Evolutionary conservation across 1,284 basidiomycete genomes (phyloP), one percentile per base, ranked within the genome.

Genomic region (Ustilago hordei): DNA sequence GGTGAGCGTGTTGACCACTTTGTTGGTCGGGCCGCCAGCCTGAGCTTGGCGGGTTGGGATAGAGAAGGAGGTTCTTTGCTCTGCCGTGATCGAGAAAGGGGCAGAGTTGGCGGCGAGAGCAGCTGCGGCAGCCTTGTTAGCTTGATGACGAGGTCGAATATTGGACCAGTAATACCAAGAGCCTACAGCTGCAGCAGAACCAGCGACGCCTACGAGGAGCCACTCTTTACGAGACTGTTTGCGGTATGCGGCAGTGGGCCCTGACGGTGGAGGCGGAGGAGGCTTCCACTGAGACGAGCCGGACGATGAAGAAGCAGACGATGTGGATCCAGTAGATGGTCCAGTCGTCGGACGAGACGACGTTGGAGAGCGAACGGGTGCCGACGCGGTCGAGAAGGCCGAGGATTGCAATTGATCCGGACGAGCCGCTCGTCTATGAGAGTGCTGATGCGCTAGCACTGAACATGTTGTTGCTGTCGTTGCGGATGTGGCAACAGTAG

Each of bases 101-200:
- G 75, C 61, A 7, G 69, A 48, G 45, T 68, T 69, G 62, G 64
- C 69, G 28, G 75, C 74, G 55, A 73, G 39, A 7, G 60, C 59
- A 64, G 75, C 64, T n/a, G 58, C 57, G 12, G 65, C 60, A 23
- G 61, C 54, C 48, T 69, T 80, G 69, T 60, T 69, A 32, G 58
- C 68, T 55, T 68, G 67, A 41, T 71, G 72, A 13, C 76, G 65
- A 5, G 77, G 71, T 15, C 76, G 79, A 50, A 81, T 79, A 50
- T 80, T 79, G 53, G 70, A 77, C 82, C 82, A 84, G 54, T 83
- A 84, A 50, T 84, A 85, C 81, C 82, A 85, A 35, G 78, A 80
- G 5, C 83, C 82, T 4, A 80, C 70, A n/a, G 82, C 82, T 13
- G 83, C 83, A 8, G 81, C 82, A 5, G 78, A 80, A 1, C 83